These are phyloP conservation scores for Nitzschia sp. DNA, from an alignment of 108 stramenopile species.

Conservation along the genomic window DNA sequence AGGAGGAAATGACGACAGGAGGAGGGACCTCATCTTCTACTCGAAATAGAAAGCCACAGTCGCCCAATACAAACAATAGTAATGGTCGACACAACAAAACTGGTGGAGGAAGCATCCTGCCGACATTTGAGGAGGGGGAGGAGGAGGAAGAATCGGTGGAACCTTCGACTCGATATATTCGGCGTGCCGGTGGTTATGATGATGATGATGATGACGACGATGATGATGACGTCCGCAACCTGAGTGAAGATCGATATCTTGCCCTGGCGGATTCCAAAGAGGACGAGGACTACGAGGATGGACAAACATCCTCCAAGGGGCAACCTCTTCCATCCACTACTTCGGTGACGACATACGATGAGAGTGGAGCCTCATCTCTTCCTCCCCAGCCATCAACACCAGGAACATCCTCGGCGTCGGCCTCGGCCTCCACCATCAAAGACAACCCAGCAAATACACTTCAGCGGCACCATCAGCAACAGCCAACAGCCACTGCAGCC, in stretches of 20 bases:
- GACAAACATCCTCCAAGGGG: not conserved
- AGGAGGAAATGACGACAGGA: too few species aligned
- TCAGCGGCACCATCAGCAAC: too few species aligned
- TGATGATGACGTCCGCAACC: not conserved
- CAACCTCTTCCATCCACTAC: not conserved
- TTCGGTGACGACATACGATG: not conserved
- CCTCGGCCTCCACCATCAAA: too few species aligned
- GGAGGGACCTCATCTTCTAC: too few species aligned
- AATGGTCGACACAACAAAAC: too few species aligned
- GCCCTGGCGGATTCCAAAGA: not conserved
- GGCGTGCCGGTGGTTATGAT: not conserved
- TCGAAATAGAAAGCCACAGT: too few species aligned
- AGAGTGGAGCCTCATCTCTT: too few species aligned
- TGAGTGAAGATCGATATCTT: not conserved
- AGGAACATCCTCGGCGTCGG: not conserved
- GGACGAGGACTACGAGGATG: not conserved
- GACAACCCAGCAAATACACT: too few species aligned
- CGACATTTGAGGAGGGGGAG: not conserved
- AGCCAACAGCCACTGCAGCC: too few species aligned
- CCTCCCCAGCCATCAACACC: not conserved
- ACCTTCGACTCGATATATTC: not conserved
- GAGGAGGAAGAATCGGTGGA: not conserved
- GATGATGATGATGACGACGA: conserved; percentile 7
- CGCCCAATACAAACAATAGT: too few species aligned
- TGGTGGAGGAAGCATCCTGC: too few species aligned